Percentiles rank a stretch among this genome's conserved stretches.
Evolutionary conservation across 495 filamentous ascomycete genomes (phyloP).

Genomic region (Penicillium canescens): DNA sequence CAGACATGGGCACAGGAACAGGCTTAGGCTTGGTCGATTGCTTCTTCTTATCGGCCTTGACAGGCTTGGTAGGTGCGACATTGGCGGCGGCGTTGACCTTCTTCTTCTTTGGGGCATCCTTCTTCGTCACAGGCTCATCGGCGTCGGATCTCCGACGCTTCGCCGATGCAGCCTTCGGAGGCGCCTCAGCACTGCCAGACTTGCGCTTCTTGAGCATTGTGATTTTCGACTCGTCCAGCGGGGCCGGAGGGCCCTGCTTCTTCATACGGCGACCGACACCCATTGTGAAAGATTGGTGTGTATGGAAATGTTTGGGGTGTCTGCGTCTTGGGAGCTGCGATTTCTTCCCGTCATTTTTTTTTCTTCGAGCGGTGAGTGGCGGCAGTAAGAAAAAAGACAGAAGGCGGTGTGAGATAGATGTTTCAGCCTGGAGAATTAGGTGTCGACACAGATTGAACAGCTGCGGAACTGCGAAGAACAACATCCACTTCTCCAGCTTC

Average conservation of each 20-base stretch:
- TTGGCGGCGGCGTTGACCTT: slow-evolving; percentile 4
- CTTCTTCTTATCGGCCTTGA: slow-evolving; percentile 37
- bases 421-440: slow-evolving; percentile 9
- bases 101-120: slow-evolving; percentile 15
- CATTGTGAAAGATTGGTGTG: slow-evolving; percentile 57
- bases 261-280: slow-evolving; percentile 88
- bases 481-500: background rate
- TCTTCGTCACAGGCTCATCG: slow-evolving; percentile 31
- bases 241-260: slow-evolving; percentile 87
- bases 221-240: slow-evolving; percentile 78
- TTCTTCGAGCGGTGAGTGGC: slow-evolving; percentile 32
- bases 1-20: slow-evolving; percentile 48
- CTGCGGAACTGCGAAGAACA: background rate
- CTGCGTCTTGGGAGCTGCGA: slow-evolving; percentile 10
- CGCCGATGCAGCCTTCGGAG: slow-evolving; percentile 41
- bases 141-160: slow-evolving; percentile 63
- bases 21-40: slow-evolving; percentile 33
- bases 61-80: background rate
- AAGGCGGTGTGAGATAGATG: slow-evolving; percentile 30
- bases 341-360: slow-evolving; percentile 36
- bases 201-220: slow-evolving; percentile 76
- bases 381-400: slow-evolving; percentile 26
- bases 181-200: slow-evolving; percentile 52
- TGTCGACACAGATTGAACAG: background rate
- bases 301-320: slow-evolving; percentile 17